Evolutionary conservation across 306 rosid genomes (phyloP).

Genomic region (Pachyrhizus erosus): DNA sequence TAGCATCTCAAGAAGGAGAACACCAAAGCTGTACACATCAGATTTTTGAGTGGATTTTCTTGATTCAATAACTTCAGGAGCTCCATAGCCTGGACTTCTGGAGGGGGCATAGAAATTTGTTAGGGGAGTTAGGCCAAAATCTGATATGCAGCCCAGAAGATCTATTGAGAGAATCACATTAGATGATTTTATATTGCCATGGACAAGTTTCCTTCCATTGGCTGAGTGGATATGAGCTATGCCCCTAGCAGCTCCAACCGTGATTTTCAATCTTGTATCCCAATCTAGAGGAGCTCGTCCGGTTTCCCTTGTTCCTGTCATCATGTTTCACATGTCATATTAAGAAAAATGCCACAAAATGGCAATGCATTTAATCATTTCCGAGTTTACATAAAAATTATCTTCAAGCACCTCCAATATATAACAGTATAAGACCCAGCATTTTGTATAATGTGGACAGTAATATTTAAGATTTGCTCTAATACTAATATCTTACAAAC

Average conservation of each 20-base stretch:
- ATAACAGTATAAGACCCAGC: not conserved
- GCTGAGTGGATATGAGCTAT: slow-evolving; percentile 81
- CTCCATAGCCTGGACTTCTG: slow-evolving; percentile 71
- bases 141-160: slow-evolving; percentile 71
- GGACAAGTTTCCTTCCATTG: slow-evolving; percentile 71
- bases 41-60: slow-evolving; percentile 71
- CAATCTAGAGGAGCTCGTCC: slow-evolving; percentile 74
- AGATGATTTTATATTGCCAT: slow-evolving; percentile 91
- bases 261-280: slow-evolving; percentile 79
- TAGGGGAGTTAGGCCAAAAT: slow-evolving; percentile 78
- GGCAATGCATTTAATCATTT: slow-evolving; percentile 5
- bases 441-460: not conserved
- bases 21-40: slow-evolving; percentile 85
- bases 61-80: slow-evolving; percentile 75
- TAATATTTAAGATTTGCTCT: slow-evolving; percentile 4
- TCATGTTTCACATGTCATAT: slow-evolving; percentile 33
- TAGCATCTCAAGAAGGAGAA: slow-evolving; percentile 88
- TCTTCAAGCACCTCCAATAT: not conserved
- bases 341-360: slow-evolving; percentile 9
- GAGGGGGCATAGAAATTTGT: slow-evolving; percentile 57
- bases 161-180: slow-evolving; percentile 77
- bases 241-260: slow-evolving; percentile 83
- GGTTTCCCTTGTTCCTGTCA: slow-evolving; percentile 71
- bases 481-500: slow-evolving; percentile 4
- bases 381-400: not conserved